Evolutionary conservation across 2,329 filamentous ascomycete species (phyloP).

Genomic region (Fusarium annulatum): DNA sequence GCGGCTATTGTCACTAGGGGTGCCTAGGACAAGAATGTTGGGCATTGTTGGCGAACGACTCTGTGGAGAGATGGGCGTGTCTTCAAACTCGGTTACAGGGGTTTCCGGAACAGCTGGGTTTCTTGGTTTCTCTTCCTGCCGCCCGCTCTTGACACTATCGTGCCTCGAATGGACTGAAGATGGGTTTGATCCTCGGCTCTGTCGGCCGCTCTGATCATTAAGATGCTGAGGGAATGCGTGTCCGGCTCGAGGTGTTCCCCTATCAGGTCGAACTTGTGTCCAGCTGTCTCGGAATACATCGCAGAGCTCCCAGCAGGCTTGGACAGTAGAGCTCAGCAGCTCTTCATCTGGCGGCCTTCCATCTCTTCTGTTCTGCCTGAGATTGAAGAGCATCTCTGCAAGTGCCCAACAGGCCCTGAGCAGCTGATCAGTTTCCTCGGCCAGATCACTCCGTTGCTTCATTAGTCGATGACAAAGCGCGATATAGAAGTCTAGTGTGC

Average conservation of each 20-base stretch:
- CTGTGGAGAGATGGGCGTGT: slow-evolving; percentile 85
- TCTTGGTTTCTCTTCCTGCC: slow-evolving; percentile 60
- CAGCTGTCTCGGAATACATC: slow-evolving; percentile 93
- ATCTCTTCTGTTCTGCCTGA: slow-evolving; percentile 84
- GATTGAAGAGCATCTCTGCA: slow-evolving; percentile 91
- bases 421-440: slow-evolving; percentile 85
- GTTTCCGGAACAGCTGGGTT: slow-evolving; percentile 79
- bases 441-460: slow-evolving; percentile 86
- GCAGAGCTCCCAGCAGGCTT: slow-evolving; percentile 94
- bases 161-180: slow-evolving; percentile 63
- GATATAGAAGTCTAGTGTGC: slow-evolving; percentile 93
- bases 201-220: slow-evolving; percentile 60
- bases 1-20: slow-evolving; percentile 67
- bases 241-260: slow-evolving; percentile 84
- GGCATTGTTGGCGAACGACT: slow-evolving; percentile 80
- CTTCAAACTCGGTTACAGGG: slow-evolving; percentile 94
- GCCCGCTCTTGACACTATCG: slow-evolving; percentile 61
- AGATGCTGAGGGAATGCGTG: slow-evolving; percentile 77
- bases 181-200: slow-evolving; percentile 63
- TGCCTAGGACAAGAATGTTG: slow-evolving; percentile 88
- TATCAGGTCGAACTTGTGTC: slow-evolving; percentile 87
- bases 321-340: slow-evolving; percentile 85
- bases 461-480: slow-evolving; percentile 95
- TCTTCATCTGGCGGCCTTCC: slow-evolving; percentile 82
- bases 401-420: slow-evolving; percentile 89